These are phyloP conservation scores for Rhodocollybia butyracea DNA, from an alignment of 768 basidiomycete species.

Conservation along the genomic window DNA sequence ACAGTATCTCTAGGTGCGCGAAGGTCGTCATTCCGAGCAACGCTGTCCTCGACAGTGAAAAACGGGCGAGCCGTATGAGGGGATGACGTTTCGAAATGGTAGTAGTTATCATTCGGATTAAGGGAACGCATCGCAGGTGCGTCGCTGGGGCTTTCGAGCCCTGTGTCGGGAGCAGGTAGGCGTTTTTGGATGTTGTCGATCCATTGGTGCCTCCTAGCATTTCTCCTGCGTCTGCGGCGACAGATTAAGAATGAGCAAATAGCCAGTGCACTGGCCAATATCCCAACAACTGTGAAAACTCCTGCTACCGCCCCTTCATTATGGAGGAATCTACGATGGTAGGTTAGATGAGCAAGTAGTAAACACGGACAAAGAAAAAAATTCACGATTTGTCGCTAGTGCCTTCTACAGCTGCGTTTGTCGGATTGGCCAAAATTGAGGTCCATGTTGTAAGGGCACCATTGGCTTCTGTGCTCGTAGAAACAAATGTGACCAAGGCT, in stretches of 20 bases:
- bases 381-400: slow-evolving; percentile 23
- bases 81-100: neutral
- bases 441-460: slow-evolving; percentile 47
- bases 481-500: slow-evolving; percentile 42
- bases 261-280: slow-evolving; percentile 46
- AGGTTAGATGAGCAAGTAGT: neutral
- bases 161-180: slow-evolving; percentile 26
- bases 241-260: slow-evolving; percentile 41
- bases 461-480: slow-evolving; percentile 41
- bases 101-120: neutral
- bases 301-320: slow-evolving; percentile 71
- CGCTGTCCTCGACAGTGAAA: neutral
- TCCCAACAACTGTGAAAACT: slow-evolving; percentile 67
- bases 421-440: slow-evolving; percentile 51
- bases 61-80: neutral
- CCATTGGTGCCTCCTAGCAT: slow-evolving; percentile 33
- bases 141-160: slow-evolving; percentile 30
- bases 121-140: slow-evolving; percentile 3
- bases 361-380: neutral
- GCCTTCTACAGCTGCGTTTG: slow-evolving; percentile 22
- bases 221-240: slow-evolving; percentile 40
- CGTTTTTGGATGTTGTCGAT: slow-evolving; percentile 32
- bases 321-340: slow-evolving; percentile 29
- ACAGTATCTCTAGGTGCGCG: neutral
- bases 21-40: neutral